Evolutionary conservation across 306 rosid species (phyloP), one percentile per base, ranked within the genome.

Genomic region (Fragaria nilgerrensis): DNA sequence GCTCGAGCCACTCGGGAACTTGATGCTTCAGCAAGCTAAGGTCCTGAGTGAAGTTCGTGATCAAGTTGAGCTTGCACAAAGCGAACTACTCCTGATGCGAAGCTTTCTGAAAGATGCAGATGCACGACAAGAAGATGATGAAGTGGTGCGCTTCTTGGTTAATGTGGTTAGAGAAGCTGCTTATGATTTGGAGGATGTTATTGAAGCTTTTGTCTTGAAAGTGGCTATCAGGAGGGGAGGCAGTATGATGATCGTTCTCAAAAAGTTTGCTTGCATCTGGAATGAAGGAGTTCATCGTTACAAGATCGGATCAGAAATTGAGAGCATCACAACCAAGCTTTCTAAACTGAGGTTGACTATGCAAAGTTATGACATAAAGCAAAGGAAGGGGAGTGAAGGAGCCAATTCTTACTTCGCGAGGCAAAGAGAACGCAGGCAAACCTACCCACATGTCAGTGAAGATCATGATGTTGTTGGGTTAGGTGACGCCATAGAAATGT

Each of bases 291-390:
- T 17, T 56, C 27, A 75, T 41, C 79, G 61, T 72, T 39, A 50
- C 79, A 75, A 83, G 59, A 64, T 79, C 0, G 87, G 81, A 3
- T 67, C 78, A 13, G 29, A 79, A 48, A 87, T 89, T 47, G 16
- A 25, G 67, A 39, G 62, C 23, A 79, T 86, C 7, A 75, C 70
- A 20, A 72, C 70, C 73, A 77, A 15, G 27, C 61, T 89, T 65
- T 65, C 79, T 41, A 78, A 83, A 7, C 84, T 86, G 72, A 79
- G 86, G 22, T 68, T 82, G 41, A 83, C 59, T 55, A 47, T 87
- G 43, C 82, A 72, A 56, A 79, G 81, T 4, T 85, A 85, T 77
- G 85, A 87, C 59, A 68, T 88, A 37, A 72, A 32, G n/a, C 72
- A 82, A 13, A 78, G 20, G 41, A 68, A n/a, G 5, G 61, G 14